Evolutionary conservation across 2,329 filamentous ascomycete species (phyloP).

Genomic region (Diaporthe sp.): DNA sequence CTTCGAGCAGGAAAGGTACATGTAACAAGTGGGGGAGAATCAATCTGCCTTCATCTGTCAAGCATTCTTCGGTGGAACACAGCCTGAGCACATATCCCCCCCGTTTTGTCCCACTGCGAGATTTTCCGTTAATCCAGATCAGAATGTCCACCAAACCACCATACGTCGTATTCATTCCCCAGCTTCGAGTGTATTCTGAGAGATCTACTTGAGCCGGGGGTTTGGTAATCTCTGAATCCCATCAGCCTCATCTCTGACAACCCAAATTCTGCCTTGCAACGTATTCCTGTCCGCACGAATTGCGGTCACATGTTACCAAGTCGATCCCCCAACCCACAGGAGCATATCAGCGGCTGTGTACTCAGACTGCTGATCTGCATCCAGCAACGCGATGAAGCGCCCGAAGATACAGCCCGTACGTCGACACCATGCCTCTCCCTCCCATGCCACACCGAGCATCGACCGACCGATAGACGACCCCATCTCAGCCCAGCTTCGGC

Average conservation of each 20-base stretch:
- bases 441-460: too few relatives aligned
- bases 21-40: not conserved
- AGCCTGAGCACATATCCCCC: not conserved
- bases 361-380: too few relatives aligned
- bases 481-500: conserved; percentile 12
- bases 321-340: not conserved
- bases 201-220: too few relatives aligned
- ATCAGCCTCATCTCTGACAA: too few relatives aligned
- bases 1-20: conserved; percentile 30
- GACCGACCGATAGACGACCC: not conserved
- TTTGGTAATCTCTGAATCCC: not conserved
- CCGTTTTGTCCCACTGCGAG: too few relatives aligned
- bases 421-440: too few relatives aligned
- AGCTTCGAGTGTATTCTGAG: too few relatives aligned
- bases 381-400: too few relatives aligned
- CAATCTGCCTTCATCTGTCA: not conserved
- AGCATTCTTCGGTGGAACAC: not conserved
- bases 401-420: not conserved
- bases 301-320: too few relatives aligned
- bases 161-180: too few relatives aligned
- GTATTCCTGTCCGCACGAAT: not conserved
- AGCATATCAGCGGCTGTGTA: too few relatives aligned
- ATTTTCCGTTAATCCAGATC: not conserved
- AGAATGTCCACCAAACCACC: not conserved
- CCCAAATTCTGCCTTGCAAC: not conserved